Evolutionary conservation across 2,329 filamentous ascomycete species (phyloP), one percentile per base, ranked within the genome.

Genomic region (Pseudogymnoascus pannorum): DNA sequence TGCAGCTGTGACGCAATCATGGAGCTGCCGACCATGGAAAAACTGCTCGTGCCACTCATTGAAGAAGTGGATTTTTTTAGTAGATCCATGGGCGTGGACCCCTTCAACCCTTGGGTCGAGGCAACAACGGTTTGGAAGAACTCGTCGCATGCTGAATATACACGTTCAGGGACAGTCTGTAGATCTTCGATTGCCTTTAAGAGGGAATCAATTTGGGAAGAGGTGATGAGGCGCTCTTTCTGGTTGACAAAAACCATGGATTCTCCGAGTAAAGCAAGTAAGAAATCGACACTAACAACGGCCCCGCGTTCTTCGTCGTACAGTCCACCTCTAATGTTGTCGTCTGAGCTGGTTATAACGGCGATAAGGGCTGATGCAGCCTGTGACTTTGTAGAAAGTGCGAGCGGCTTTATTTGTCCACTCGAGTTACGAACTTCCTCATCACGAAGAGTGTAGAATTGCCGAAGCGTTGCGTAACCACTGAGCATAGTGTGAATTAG

Each of bases 391-490:
- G 87, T 79, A 11, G 82, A 79, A 20, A 86, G 75, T 0, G 86
- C 81, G 4, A 65, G 62, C 20, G 64, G 60, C 20, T 63, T 74
- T 5, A 77, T 74, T 57, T 74, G 76, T 60, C 73, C 67, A 26
- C 72, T 74, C 48, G 69, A 64, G 8, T 74, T 64, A 4, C 73
- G 65, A 4, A 80, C 65, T n/a, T 81, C 78, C 68, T 85, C 82
- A 70, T 97, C 93, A 57, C 93, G 85, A n/a, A 92, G 81, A 64
- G 92, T 88, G 74, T 96, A 97, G 77, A 93, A 97, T 67, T 87
- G 88, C 35, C 93, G 88, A 18, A 97, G 79, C 0, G 92, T 96
- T 20, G 92, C 93, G 70, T 97, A 97, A 20, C 93, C 93, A 72
- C 90, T 94, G 8, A 97, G 85, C 75, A 92, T 88, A 64, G 88